These are phyloP conservation scores for Pilasporangium apinafurcum DNA, from an alignment of 352 stramenopile species.

Conservation along the genomic window DNA sequence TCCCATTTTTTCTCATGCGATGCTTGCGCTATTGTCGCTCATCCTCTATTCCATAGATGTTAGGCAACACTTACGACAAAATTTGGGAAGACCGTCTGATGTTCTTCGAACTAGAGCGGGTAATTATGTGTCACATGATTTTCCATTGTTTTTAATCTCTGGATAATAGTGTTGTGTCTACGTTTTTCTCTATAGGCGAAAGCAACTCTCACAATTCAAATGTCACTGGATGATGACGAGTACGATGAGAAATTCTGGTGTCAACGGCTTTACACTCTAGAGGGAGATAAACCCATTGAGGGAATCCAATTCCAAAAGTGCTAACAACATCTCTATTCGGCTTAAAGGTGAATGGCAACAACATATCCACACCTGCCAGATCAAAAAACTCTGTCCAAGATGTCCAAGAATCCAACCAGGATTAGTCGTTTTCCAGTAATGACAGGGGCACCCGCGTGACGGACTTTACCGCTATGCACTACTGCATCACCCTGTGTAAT, in stretches of 20 bases:
- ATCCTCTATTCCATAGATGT: slow-evolving; percentile 36
- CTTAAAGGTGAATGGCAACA: neutral
- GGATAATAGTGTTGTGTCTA: neutral
- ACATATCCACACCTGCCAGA: neutral
- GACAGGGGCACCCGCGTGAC: slow-evolving; percentile 87
- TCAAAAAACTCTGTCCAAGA: slow-evolving; percentile 46
- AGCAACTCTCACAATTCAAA: slow-evolving; percentile 71
- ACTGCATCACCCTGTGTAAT: slow-evolving; percentile 81
- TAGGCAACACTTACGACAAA: slow-evolving; percentile 83
- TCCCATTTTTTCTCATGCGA: neutral
- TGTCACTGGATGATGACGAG: slow-evolving; percentile 48
- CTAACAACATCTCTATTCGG: slow-evolving; percentile 8
- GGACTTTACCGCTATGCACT: slow-evolving; percentile 90
- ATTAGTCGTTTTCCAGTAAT: slow-evolving; percentile 80
- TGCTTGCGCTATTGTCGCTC: neutral
- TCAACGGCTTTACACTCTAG: slow-evolving; percentile 60
- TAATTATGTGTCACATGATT: slow-evolving; percentile 11
- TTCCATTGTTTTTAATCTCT: neutral
- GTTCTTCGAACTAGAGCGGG: slow-evolving; percentile 76
- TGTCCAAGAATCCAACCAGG: slow-evolving; percentile 91
- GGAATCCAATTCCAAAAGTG: slow-evolving; percentile 74
- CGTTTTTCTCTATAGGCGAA: slow-evolving; percentile 33
- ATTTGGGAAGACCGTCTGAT: slow-evolving; percentile 76
- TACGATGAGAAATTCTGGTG: slow-evolving; percentile 77
- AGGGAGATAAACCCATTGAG: slow-evolving; percentile 71